Conservation (phyloP, 2,329 filamentous ascomycete species). For the Stagonosporopsis chrysanthemi region DNA sequence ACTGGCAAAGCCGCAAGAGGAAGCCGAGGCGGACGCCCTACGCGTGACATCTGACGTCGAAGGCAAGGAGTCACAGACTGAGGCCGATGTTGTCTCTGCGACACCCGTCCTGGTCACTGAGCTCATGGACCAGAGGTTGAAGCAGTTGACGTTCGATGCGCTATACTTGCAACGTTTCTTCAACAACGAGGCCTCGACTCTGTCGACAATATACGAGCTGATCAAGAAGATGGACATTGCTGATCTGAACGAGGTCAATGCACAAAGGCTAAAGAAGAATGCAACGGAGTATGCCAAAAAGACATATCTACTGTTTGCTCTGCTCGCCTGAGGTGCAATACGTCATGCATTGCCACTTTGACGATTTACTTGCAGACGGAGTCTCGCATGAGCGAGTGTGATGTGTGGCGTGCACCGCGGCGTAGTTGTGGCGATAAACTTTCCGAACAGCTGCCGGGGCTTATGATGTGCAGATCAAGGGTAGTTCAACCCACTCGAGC, state of each 20-base stretch:
- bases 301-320: constrained; percentile 80
- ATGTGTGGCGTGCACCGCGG: neutral
- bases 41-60: constrained; percentile 5
- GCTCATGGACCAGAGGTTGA: constrained; percentile 36
- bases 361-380: neutral
- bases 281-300: constrained; percentile 83
- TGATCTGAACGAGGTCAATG: constrained; percentile 57
- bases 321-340: constrained; percentile 58
- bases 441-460: neutral
- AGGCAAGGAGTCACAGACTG: constrained; percentile 10
- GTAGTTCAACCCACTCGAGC: neutral
- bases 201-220: constrained; percentile 31
- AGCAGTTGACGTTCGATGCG: constrained; percentile 54
- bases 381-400: neutral
- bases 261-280: constrained; percentile 65
- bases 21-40: neutral
- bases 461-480: constrained; percentile 6
- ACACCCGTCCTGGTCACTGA: constrained; percentile 21
- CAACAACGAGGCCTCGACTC: constrained; percentile 16
- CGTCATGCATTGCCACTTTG: neutral
- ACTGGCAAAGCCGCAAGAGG: neutral
- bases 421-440: neutral
- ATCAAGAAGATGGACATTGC: constrained; percentile 51
- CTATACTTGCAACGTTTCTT: constrained; percentile 51
- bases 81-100: constrained; percentile 19